These are phyloP conservation scores for Cylindrotheca closterium DNA, from an alignment of 108 stramenopile species.

Conservation along the genomic window DNA sequence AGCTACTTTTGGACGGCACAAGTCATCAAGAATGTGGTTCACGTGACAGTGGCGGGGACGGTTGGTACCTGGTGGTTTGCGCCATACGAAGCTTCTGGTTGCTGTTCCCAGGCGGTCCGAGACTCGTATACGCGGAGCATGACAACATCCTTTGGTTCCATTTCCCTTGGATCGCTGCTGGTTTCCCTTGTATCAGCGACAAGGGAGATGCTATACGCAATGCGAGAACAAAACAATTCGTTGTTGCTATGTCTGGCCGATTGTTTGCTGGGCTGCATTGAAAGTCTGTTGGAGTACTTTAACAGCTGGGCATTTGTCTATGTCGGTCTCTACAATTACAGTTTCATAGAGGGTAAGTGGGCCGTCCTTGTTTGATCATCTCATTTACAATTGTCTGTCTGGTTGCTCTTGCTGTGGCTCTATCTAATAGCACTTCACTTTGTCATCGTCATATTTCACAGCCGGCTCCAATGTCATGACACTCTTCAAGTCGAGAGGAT, in stretches of 20 bases:
- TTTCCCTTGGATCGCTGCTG: slow-evolving; percentile 76
- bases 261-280: slow-evolving; percentile 66
- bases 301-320: slow-evolving; percentile 84
- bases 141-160: slow-evolving; percentile 81
- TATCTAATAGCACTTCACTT: too few species aligned
- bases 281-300: slow-evolving; percentile 65
- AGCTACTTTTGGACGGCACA: slow-evolving; percentile 79
- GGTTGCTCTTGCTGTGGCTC: too few species aligned
- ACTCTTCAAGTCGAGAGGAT: slow-evolving; percentile 83
- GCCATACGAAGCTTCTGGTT: slow-evolving; percentile 54
- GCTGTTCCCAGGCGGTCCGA: slow-evolving; percentile 60
- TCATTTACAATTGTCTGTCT: too few species aligned
- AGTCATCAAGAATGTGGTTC: slow-evolving; percentile 82
- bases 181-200: slow-evolving; percentile 77
- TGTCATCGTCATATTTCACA: slow-evolving; percentile 40
- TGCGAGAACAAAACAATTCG: slow-evolving; percentile 49
- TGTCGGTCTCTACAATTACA: slow-evolving; percentile 78
- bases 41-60: slow-evolving; percentile 77
- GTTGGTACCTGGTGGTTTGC: slow-evolving; percentile 90
- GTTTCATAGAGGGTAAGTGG: slow-evolving; percentile 46
- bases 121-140: slow-evolving; percentile 52
- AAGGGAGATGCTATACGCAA: slow-evolving; percentile 49
- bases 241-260: slow-evolving; percentile 59
- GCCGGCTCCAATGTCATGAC: slow-evolving; percentile 68
- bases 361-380: too few species aligned